Percentiles rank a stretch among this genome's conserved stretches.
phyloP scores from a whole-genome alignment of 139 green algal species.

The Chlorella sp. region DNA sequence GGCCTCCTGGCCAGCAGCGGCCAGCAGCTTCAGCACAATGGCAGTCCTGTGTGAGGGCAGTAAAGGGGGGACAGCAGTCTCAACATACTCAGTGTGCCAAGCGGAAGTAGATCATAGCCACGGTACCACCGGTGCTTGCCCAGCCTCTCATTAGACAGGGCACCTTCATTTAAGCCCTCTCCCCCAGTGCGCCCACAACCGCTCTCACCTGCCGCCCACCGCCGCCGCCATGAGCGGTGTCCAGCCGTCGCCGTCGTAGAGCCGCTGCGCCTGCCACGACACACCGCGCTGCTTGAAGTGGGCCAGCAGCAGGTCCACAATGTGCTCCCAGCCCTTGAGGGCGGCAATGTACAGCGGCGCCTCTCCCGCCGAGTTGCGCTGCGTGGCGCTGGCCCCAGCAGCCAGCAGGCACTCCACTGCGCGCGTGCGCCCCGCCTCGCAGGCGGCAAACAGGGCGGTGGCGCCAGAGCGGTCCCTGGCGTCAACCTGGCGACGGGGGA shows the following conservation, averaged over 20 bases:
- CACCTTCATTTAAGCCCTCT: too few species aligned
- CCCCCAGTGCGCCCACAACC: too few species aligned
- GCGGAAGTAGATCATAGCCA: too few species aligned
- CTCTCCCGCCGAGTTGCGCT: conserved; percentile 59
- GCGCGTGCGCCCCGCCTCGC: conserved; percentile 58
- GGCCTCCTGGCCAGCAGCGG: conserved; percentile 51
- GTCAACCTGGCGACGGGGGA: conserved; percentile 25
- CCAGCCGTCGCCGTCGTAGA: conserved; percentile 77
- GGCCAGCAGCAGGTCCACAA: conserved; percentile 75
- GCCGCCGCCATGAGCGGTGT: conserved; percentile 91
- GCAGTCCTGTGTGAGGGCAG: background rate
- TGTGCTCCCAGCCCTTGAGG: conserved; percentile 72
- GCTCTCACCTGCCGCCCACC: conserved; percentile 64
- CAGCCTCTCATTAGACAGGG: too few species aligned
- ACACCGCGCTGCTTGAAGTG: conserved; percentile 55
- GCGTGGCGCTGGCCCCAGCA: conserved; percentile 52
- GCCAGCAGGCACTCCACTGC: conserved; percentile 62
- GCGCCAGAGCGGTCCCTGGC: conserved; percentile 65
- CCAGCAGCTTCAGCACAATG: conserved; percentile 58
- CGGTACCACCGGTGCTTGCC: too few species aligned
- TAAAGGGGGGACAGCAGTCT: too few species aligned
- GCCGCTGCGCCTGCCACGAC: conserved; percentile 62
- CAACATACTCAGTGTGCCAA: too few species aligned
- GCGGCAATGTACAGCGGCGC: conserved; percentile 90
- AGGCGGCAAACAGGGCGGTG: conserved; percentile 77